Evolutionary conservation across 1,284 basidiomycete genomes (phyloP), one percentile per base, ranked within the genome.

Genomic region (Amylostereum areolatum): DNA sequence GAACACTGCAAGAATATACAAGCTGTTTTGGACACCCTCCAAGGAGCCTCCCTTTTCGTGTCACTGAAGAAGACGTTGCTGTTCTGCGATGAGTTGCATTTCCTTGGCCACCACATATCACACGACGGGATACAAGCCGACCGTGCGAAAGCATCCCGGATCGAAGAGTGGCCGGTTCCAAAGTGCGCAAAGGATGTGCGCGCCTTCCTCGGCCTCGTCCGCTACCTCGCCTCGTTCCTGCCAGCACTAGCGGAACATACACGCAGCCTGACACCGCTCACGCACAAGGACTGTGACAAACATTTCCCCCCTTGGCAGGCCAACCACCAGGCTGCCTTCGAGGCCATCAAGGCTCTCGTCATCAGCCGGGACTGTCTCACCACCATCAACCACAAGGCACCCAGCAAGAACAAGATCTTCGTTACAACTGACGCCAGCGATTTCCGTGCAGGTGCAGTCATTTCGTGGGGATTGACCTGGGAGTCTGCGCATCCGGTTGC

Each of bases 171-270:
- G 72, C 63, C 62, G 0, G 28, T 11, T 0, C 67, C 67, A 0
- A 48, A 36, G 0, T 56, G 54, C 0, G 53, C 65, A 0, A 60
- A 52, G 0, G 59, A 72, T 11, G 61, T 71, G 0, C 48, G 55
- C 0, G 48, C 57, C 0, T 75, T 73, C 50, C 49, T 76, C 0
- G 71, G 72, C 0, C 53, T 74, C 0, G 62, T 67, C 0, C 46
- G 62, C 0, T 75, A 68, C 43, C 49, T 73, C 4, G 52, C 58
- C 11, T 24, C 18, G 12, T 33, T 33, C 18, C 11, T 45, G 44
- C 44, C 31, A 28, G 34, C 31, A 27, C 11, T 36, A 12, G 25
- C 41, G 28, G 41, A 18, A 28, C 30, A 43, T n/a, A 43, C 41
- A 11, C 25, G 41, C 4, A 18, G 25, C 4, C 27, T 43, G 41